phyloP scores from a whole-genome alignment of 768 basidiomycete genomes.

The Strobilomyces confusus region DNA sequence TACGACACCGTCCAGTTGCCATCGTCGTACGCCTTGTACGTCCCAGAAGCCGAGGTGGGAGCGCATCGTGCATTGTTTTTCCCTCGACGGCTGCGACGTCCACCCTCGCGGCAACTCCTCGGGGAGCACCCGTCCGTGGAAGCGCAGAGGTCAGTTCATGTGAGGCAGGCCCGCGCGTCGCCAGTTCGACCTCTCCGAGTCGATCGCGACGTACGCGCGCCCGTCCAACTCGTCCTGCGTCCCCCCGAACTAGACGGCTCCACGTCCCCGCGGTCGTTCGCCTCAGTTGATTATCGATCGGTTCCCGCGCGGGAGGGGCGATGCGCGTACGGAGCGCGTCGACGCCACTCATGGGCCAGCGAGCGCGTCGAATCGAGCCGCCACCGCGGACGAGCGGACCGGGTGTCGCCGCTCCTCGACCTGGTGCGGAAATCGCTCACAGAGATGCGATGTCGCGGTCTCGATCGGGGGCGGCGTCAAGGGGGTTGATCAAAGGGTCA shows the following conservation, averaged over 20 bases:
- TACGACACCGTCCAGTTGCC: not conserved
- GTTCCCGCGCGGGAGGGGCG: no score
- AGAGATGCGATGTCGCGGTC: not conserved
- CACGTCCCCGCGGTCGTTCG: no score
- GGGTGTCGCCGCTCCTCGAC: not conserved
- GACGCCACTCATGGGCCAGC: no score
- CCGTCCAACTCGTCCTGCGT: no score
- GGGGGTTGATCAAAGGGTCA: no score
- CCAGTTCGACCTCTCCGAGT: not conserved
- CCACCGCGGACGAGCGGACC: conserved; percentile 1
- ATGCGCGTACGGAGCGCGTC: no score
- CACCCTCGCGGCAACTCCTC: conserved; percentile 4
- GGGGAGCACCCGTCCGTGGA: conserved; percentile 3
- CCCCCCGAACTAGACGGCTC: not conserved
- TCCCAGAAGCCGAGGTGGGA: conserved; percentile 1
- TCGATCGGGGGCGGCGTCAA: not conserved
- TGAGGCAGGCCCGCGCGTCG: conserved; percentile 1
- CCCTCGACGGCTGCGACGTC: not conserved
- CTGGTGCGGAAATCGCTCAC: not conserved
- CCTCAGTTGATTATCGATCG: no score
- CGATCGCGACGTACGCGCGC: not conserved
- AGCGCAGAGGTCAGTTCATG: not conserved
- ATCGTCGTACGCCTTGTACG: not conserved
- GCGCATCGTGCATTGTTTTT: not conserved
- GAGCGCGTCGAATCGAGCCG: conserved; percentile 5